Conservation (phyloP, 495 filamentous ascomycete species). For the Penicillium pulvis region DNA sequence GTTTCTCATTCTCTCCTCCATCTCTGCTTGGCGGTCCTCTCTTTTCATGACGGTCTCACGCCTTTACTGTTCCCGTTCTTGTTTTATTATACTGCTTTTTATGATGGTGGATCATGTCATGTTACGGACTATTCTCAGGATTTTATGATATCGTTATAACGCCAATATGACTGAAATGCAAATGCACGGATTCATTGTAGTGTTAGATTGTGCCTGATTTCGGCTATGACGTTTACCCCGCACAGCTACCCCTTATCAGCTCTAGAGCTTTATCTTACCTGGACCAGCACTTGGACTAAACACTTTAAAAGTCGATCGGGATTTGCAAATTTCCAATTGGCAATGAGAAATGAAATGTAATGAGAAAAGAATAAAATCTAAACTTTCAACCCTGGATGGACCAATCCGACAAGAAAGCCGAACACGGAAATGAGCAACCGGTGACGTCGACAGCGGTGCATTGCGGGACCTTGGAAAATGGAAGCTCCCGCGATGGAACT, state of each 20-base stretch:
- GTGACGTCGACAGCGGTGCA: slow-evolving; percentile 30
- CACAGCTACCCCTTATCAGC: slow-evolving; percentile 2
- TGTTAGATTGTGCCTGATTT: background rate
- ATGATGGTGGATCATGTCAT: slow-evolving; percentile 21
- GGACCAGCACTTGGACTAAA: too few species aligned
- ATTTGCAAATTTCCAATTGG: background rate
- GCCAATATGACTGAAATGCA: slow-evolving; percentile 27
- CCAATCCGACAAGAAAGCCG: slow-evolving; percentile 1
- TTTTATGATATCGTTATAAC: slow-evolving; percentile 18
- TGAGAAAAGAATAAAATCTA: background rate
- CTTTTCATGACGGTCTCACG: slow-evolving; percentile 1
- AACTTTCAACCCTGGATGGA: background rate
- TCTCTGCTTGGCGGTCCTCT: slow-evolving; percentile 8
- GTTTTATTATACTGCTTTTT: slow-evolving; percentile 27
- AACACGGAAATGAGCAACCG: slow-evolving; percentile 27
- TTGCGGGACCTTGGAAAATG: slow-evolving; percentile 4
- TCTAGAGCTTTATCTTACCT: background rate
- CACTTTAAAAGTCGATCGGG: too few species aligned
- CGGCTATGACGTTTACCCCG: slow-evolving; percentile 18
- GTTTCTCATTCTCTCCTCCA: slow-evolving; percentile 15
- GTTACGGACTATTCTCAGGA: slow-evolving; percentile 16
- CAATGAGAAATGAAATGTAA: background rate
- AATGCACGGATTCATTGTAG: background rate
- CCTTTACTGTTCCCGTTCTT: slow-evolving; percentile 23
- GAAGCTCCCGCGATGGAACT: background rate